phyloP scores from a whole-genome alignment of 768 basidiomycete genomes.

The Russula abietina region DNA sequence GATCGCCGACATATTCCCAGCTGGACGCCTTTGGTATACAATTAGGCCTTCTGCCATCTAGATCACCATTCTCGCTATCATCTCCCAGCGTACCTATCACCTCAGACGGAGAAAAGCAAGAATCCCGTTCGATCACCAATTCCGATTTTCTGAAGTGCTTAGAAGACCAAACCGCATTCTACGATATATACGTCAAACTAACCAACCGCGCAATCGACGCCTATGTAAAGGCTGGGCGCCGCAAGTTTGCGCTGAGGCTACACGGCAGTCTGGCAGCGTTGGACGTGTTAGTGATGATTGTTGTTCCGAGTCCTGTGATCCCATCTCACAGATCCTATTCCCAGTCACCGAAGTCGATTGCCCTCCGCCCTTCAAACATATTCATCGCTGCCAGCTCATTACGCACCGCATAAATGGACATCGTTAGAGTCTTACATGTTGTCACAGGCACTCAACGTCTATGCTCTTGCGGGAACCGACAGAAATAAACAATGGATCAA shows the following conservation, averaged over 20 bases:
- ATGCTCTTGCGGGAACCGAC: slow-evolving; percentile 48
- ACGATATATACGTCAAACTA: slow-evolving; percentile 64
- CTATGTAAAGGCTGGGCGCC: slow-evolving; percentile 76
- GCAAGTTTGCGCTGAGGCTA: slow-evolving; percentile 79
- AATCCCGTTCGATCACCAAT: slow-evolving; percentile 45
- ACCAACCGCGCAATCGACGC: slow-evolving; percentile 82
- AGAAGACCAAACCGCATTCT: slow-evolving; percentile 54
- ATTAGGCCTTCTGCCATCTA: slow-evolving; percentile 61
- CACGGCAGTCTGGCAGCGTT: slow-evolving; percentile 84
- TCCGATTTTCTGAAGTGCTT: slow-evolving; percentile 56
- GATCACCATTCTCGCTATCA: slow-evolving; percentile 65
- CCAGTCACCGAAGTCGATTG: slow-evolving; percentile 62
- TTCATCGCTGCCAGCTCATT: slow-evolving; percentile 78
- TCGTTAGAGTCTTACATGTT: slow-evolving; percentile 77
- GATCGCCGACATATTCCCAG: slow-evolving; percentile 36
- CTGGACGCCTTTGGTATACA: slow-evolving; percentile 80
- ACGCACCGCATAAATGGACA: slow-evolving; percentile 76
- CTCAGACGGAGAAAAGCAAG: slow-evolving; percentile 24
- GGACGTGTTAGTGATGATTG: slow-evolving; percentile 61
- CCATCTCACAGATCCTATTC: slow-evolving; percentile 4
- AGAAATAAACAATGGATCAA: slow-evolving; percentile 78
- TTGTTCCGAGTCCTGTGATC: background rate
- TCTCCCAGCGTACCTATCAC: slow-evolving; percentile 27
- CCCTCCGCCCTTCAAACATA: slow-evolving; percentile 62
- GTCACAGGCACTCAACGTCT: slow-evolving; percentile 63